Conservation (phyloP, 1,139 yeast genomes). For the Taphrina pruni region DNA sequence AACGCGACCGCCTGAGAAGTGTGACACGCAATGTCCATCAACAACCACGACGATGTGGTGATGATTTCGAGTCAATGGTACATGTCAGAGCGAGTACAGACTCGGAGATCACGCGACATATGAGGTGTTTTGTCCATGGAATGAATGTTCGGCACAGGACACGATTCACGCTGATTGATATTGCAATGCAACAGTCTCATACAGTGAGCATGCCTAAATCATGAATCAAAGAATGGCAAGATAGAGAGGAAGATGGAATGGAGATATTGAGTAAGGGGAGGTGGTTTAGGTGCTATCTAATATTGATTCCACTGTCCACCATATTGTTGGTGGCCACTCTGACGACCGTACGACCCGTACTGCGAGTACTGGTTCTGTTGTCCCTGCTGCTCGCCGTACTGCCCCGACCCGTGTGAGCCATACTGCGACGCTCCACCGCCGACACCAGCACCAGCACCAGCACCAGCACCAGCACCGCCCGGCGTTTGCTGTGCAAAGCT, state of each 20-base stretch:
- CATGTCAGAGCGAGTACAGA: too few relatives aligned
- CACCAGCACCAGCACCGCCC: not conserved
- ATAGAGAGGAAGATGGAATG: not conserved
- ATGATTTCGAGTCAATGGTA: too few relatives aligned
- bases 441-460: not conserved
- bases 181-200: too few relatives aligned
- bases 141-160: too few relatives aligned
- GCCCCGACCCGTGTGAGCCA: slow-evolving; percentile 15
- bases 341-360: slow-evolving; percentile 34
- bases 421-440: not conserved
- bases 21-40: not conserved
- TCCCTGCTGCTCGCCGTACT: slow-evolving; percentile 14
- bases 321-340: slow-evolving; percentile 31
- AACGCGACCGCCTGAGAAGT: not conserved
- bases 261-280: not conserved
- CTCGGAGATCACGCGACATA: too few relatives aligned
- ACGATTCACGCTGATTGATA: too few relatives aligned
- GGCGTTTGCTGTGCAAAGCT: slow-evolving; percentile 14
- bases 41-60: not conserved
- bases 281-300: not conserved
- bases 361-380: slow-evolving; percentile 35
- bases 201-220: too few relatives aligned
- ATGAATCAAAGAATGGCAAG: too few relatives aligned
- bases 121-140: too few relatives aligned
- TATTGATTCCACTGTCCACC: slow-evolving; percentile 24